Percentiles rank a stretch among this genome's conserved stretches.
Conservation (phyloP, 352 stramenopile genomes). For the Globisporangium okanoganense region DNA sequence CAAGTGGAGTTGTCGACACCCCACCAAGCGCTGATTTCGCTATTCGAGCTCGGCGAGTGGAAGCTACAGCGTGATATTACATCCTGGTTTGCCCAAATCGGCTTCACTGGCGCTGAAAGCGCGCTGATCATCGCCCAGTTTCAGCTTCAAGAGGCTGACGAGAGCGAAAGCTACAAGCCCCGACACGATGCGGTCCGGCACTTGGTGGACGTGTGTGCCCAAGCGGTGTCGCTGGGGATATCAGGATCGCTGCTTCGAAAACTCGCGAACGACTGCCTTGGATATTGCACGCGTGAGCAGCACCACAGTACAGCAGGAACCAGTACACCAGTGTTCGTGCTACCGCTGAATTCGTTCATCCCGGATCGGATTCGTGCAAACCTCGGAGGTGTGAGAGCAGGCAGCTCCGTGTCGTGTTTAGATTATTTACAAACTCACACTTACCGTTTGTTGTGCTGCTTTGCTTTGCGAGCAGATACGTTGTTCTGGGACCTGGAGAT, state of each 20-base stretch:
- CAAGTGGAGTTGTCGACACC: conserved; percentile 4
- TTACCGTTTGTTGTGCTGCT: not conserved
- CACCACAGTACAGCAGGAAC: not conserved
- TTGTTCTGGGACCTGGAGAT: conserved; percentile 18
- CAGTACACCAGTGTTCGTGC: not conserved
- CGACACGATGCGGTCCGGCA: not conserved
- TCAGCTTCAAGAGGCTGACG: not conserved
- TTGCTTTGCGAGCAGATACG: conserved; percentile 6
- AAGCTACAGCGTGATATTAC: conserved; percentile 14
- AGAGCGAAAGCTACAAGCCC: not conserved
- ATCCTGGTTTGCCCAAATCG: conserved; percentile 17
- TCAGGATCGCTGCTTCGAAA: conserved; percentile 9
- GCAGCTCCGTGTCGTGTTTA: not conserved
- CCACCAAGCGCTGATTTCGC: conserved; percentile 4
- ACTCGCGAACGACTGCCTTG: conserved; percentile 11
- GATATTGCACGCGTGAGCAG: not conserved
- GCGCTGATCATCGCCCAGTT: conserved; percentile 10
- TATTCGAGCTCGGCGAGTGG: conserved; percentile 18
- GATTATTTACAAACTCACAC: not conserved
- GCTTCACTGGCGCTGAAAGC: conserved; percentile 13
- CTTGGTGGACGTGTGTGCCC: conserved; percentile 15
- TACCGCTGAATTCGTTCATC: conserved; percentile 14
- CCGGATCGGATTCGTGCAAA: conserved; percentile 16
- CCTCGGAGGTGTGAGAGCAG: conserved; percentile 9
- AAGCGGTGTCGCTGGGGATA: conserved; percentile 7